phyloP scores from a whole-genome alignment of 768 basidiomycete genomes.

The Nevesoporus exiguus region DNA sequence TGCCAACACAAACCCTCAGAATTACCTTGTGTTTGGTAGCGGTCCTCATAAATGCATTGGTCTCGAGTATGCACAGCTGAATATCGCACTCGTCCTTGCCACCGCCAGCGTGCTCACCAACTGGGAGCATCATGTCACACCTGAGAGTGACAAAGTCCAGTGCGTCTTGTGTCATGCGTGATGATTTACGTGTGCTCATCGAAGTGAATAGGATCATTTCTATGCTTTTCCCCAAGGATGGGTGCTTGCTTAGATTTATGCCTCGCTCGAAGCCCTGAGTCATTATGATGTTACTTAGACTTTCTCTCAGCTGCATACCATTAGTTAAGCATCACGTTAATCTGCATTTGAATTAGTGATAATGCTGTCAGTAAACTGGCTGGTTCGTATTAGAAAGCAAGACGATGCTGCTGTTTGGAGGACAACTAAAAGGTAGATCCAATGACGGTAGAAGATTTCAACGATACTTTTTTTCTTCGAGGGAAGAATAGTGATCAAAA shows the following conservation, averaged over 20 bases:
- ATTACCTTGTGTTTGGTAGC: slow-evolving; percentile 93
- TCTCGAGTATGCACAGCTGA: slow-evolving; percentile 88
- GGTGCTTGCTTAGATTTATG: slow-evolving; percentile 74
- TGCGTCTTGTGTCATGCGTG: slow-evolving; percentile 38
- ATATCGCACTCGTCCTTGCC: slow-evolving; percentile 82
- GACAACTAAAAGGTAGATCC: no score
- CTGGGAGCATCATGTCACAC: slow-evolving; percentile 85
- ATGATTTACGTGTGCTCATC: not conserved
- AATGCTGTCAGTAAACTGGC: not conserved
- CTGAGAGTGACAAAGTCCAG: slow-evolving; percentile 76
- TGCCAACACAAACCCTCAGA: slow-evolving; percentile 84
- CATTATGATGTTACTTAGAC: not conserved
- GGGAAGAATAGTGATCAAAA: no score
- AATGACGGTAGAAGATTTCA: no score
- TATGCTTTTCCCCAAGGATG: slow-evolving; percentile 96
- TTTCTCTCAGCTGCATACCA: slow-evolving; percentile 3
- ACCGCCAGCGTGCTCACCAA: slow-evolving; percentile 77
- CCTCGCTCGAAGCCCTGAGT: slow-evolving; percentile 44
- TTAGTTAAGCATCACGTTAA: slow-evolving; percentile 18
- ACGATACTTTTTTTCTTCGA: no score
- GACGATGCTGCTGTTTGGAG: no score
- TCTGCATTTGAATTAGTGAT: slow-evolving; percentile 1
- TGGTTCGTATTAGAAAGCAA: not conserved
- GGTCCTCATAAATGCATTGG: slow-evolving; percentile 94
- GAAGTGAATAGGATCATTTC: slow-evolving; percentile 69